phyloP scores from a whole-genome alignment of 768 basidiomycete species.

The Leccinellum rugosiceps region DNA sequence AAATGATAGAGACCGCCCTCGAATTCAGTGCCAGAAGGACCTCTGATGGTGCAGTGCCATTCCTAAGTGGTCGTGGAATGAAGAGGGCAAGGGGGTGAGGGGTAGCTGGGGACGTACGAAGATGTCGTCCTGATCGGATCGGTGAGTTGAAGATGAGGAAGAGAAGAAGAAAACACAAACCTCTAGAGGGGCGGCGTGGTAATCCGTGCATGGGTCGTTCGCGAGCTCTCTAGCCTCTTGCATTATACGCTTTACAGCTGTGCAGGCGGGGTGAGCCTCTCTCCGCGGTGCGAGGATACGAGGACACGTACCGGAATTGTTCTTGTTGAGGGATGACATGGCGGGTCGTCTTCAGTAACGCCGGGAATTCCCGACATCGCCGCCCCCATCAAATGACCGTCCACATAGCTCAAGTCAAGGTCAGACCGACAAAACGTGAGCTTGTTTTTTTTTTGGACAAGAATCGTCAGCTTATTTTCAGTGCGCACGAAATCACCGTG shows the following conservation, averaged over 20 bases:
- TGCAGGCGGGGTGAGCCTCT: not conserved
- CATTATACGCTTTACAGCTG: slow-evolving; percentile 96
- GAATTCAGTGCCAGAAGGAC: slow-evolving; percentile 83
- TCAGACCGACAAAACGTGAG: slow-evolving; percentile 70
- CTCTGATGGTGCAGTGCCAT: slow-evolving; percentile 98
- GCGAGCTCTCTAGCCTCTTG: slow-evolving; percentile 91
- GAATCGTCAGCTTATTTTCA: too few species aligned
- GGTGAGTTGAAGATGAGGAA: slow-evolving; percentile 9
- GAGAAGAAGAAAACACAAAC: slow-evolving; percentile 37
- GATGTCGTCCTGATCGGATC: slow-evolving; percentile 66
- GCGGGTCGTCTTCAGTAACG: not conserved
- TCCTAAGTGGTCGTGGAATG: slow-evolving; percentile 40
- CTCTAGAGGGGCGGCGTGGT: slow-evolving; percentile 76
- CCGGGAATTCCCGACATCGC: slow-evolving; percentile 15
- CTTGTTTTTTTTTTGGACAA: too few species aligned
- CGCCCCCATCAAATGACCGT: slow-evolving; percentile 45
- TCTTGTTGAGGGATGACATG: slow-evolving; percentile 68
- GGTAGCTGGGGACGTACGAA: slow-evolving; percentile 53
- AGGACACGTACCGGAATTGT: slow-evolving; percentile 69
- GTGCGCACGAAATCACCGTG: slow-evolving; percentile 17
- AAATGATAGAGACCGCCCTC: slow-evolving; percentile 97
- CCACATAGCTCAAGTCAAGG: slow-evolving; percentile 80
- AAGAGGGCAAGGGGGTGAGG: slow-evolving; percentile 17
- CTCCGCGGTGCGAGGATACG: not conserved
- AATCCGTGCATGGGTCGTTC: slow-evolving; percentile 82